Base-by-base conservation (phyloP, 2,329 filamentous ascomycete genomes). In the Aspergillus neotritici region DNA sequence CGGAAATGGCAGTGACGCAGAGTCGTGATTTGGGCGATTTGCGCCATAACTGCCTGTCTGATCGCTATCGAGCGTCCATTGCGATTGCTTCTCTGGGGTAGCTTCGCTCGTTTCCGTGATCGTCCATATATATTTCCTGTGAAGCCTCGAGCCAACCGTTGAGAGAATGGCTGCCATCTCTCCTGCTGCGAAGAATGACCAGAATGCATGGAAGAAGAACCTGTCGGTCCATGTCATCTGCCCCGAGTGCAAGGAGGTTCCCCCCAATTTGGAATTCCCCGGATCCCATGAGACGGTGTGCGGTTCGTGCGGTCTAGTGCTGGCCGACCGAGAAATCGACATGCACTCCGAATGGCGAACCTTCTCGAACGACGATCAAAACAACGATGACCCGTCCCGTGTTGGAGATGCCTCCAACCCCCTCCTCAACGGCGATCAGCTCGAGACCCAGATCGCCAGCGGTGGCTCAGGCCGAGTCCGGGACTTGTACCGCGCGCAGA, bases 341-440 rank as follows among this genome's bases (percentile, higher is more conserved):
- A 94, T 87, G 48, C 86, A 94, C 50, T 95, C 89, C 37, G 93
- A 98, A 72, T 98, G 93, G 93, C 87, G 93, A 64, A 98, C 93
- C 1, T 98, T 98, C 71, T 89, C 90, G 63, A 97, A 97, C 64
- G 93, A 98, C 62, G 94, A 98, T 64, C 88, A 95, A 66, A 88
- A 87, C 60, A 90, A 87, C 61, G 94, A 97, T 57, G 93, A 98
- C 55, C 93, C 94, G 4, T 96, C 89, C 46, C 93, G 93, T 88
- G 91, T 98, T 53, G 93, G 93, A 73, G 93, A 97, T 57, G 87
- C 86, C 5, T 84, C 85, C 48, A 96, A 97, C 62, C 84, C 87
- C 41, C 82, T 98, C 34, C 78, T 95, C 45, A 89, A 94, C 60
- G 90, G 89, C 44, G 85, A 88, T 52, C 89, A 95, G 69, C 82